Percentiles rank a stretch among this genome's conserved stretches.
These are phyloP conservation scores for Verticillium albo-atrum DNA, from an alignment of 2,329 filamentous ascomycete species.

Conservation along the genomic window DNA sequence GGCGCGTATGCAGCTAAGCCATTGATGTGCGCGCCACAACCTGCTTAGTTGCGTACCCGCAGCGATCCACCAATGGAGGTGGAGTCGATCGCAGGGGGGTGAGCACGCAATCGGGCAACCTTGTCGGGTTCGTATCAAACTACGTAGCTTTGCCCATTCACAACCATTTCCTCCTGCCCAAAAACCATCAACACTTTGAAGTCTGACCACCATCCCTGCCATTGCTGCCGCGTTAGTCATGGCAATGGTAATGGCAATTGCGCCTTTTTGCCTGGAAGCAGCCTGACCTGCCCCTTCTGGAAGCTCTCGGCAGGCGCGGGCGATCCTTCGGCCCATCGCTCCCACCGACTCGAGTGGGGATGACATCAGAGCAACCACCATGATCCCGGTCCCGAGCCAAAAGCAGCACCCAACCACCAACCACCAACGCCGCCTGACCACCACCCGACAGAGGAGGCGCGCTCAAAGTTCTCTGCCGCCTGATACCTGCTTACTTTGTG, in stretches of 20 bases:
- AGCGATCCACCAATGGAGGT: not conserved
- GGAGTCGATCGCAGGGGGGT: not conserved
- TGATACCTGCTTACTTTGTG: not conserved
- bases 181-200: not conserved
- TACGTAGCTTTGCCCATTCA: not conserved
- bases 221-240: not conserved
- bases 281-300: not conserved
- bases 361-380: not conserved
- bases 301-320: not conserved
- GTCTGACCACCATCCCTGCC: not conserved
- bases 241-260: not conserved
- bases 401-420: not conserved
- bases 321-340: not conserved
- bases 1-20: not conserved
- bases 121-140: not conserved
- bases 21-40: not conserved
- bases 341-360: not conserved
- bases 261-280: not conserved
- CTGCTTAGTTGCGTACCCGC: not conserved
- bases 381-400: not conserved
- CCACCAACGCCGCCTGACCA: no score
- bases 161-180: not conserved
- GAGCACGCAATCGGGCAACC: slow-evolving; percentile 1
- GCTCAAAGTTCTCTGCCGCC: not conserved
- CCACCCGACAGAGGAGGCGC: no score